Base-by-base conservation (phyloP, 345 rosid species). In the Gossypium longicalyx region DNA sequence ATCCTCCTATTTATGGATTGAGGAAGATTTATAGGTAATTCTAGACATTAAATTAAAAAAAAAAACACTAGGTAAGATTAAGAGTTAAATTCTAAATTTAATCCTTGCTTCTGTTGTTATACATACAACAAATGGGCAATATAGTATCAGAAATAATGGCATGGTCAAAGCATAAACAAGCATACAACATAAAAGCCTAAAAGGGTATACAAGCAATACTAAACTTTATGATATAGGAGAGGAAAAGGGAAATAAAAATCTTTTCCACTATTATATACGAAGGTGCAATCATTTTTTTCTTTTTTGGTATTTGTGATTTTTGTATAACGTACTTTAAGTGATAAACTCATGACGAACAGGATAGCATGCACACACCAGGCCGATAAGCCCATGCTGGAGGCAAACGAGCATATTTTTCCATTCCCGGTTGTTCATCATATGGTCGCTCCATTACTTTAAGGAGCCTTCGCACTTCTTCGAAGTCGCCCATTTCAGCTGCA, bases 351-450 rank as follows among this genome's bases (percentile, higher is more conserved):
- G 97, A 95, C 70, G 99, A 95, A 70, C 98, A 93, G 76, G 99
- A 95, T 67, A 93, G 97, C 99, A 93, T 95, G 76, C 97, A 89
- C 61, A 95, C 98, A 13, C 98, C 99, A 9, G 99, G 98, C 52
- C 99, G 79, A 78, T 93, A 93, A 23, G 99, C 99, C 99, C 99
- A 95, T 0, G 98, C 98, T 2, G 99, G 99, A 52, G 99, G 99
- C 84, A 95, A 82, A 51, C 97, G 88, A 12, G 97, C 96, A 71
- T 93, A 95, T 72, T 93, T 95, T 79, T 92, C 96, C 99, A 95
- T 93, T 73, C 95, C 97, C 0, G 94, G 97, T 81, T 93, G 99
- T 43, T 95, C 98, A 0, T 91, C 96, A 47, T 87, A 90, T 12
- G 99, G 98, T 17, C 82, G 84, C 72, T 93, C 88, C 86, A 95